Evolutionary conservation across 2,329 filamentous ascomycete genomes (phyloP).

Genomic region (Dothideomycetes sp.): DNA sequence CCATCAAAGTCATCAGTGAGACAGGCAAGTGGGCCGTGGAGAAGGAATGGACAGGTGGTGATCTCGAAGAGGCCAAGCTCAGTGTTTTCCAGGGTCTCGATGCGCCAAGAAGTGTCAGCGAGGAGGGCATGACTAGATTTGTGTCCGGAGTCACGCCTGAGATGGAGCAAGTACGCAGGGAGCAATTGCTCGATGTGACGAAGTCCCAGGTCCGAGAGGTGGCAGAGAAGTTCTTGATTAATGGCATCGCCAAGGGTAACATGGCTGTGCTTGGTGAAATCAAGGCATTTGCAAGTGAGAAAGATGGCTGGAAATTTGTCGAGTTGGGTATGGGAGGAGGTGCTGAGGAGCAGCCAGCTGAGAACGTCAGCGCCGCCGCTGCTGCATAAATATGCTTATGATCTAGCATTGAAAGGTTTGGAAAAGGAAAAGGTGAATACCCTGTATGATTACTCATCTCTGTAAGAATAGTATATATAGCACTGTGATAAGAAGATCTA

Average conservation of each 20-base stretch:
- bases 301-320: conserved; percentile 61
- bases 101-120: conserved; percentile 74
- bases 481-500: too few species aligned
- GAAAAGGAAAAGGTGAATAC: conserved; percentile 5
- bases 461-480: conserved; percentile 6
- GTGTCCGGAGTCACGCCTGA: conserved; percentile 74
- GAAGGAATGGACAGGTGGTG: conserved; percentile 67
- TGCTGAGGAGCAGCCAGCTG: conserved; percentile 14
- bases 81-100: conserved; percentile 88
- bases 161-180: conserved; percentile 77
- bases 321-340: conserved; percentile 53
- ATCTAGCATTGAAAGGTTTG: conserved; percentile 2
- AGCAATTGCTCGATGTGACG: conserved; percentile 77
- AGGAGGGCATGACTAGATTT: conserved; percentile 80
- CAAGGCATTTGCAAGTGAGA: conserved; percentile 56
- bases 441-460: conserved; percentile 10
- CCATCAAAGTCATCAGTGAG: conserved; percentile 70
- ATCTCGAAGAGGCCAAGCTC: conserved; percentile 92
- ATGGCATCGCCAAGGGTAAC: conserved; percentile 45
- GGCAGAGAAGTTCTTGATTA: conserved; percentile 65
- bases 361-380: conserved; percentile 13
- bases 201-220: conserved; percentile 68
- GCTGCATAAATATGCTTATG: conserved; percentile 2
- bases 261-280: conserved; percentile 72
- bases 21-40: conserved; percentile 76